Evolutionary conservation across 2,329 filamentous ascomycete species (phyloP), one percentile per base, ranked within the genome.

Genomic region (Boeremia lycopersici): DNA sequence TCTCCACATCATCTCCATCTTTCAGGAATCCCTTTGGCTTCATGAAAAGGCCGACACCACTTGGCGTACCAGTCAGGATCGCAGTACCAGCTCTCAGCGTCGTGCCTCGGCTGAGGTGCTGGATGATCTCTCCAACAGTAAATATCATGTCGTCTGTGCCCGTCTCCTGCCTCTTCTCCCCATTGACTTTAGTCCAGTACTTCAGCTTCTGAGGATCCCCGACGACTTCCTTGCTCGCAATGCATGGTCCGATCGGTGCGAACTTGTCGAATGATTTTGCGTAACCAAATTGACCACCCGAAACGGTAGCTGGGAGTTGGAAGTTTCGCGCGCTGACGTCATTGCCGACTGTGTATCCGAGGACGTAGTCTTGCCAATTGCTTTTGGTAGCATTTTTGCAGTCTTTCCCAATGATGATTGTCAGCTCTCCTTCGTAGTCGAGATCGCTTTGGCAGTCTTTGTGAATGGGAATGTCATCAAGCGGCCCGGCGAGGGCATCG

Each of bases 261-360:
- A 78, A 79, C 12, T 70, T 68, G 56, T 80, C 78, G 50, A 80
- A 80, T 0, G 71, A 73, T 48, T 80, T 80, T 0, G 76, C 76
- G 54, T 76, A 78, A 31, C 71, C 73, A 53, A 74, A 77, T 48
- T 76, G 73, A 2, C 71, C 71, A 26, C 73, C 73, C 0, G 66
- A 70, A 2, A 70, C 60, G 23, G 49, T 56, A 4, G 64, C 68
- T 2, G 71, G 71, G 1, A 74, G 50, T 38, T 87, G 85, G 48
- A 77, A 78, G 45, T 82, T 80, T 4, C 85, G 81, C 56, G 81
- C 83, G 2, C 84, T 86, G 6, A 89, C 81, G 65, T 89, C 86
- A 72, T 88, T 89, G 63, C 81, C 80, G 19, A 81, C 80, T 0
- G 84, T 86, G 68, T 89, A 89, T 26, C 86, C 86, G 2, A 88